phyloP scores from a whole-genome alignment of 1,284 basidiomycete species.

The Macrocybe sp. region DNA sequence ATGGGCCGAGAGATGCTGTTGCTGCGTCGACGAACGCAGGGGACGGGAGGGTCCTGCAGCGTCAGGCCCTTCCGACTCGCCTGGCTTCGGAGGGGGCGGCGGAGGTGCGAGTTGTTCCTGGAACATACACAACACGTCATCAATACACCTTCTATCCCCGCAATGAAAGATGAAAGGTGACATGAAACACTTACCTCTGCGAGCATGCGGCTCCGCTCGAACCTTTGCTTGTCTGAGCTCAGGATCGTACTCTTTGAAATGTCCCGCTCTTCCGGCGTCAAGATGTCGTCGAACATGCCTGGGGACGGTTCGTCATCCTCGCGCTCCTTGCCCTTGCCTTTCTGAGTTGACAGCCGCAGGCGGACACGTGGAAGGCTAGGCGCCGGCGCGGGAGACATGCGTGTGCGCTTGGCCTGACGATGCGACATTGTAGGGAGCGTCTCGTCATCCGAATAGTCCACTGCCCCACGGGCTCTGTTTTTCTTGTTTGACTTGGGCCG shows the following conservation, averaged over 20 bases:
- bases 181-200: conserved; percentile 56
- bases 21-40: conserved; percentile 45
- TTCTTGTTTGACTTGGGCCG: conserved; percentile 22
- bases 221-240: conserved; percentile 68
- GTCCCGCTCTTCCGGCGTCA: conserved; percentile 71
- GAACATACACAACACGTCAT: neutral
- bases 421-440: conserved; percentile 9
- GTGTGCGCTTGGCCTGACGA: conserved; percentile 22
- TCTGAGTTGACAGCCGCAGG: conserved; percentile 46
- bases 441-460: conserved; percentile 15
- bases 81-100: conserved; percentile 24
- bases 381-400: conserved; percentile 23
- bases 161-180: conserved; percentile 1
- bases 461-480: conserved; percentile 11
- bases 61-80: conserved; percentile 24
- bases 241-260: conserved; percentile 67
- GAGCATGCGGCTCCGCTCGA: conserved; percentile 64
- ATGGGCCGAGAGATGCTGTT: conserved; percentile 14
- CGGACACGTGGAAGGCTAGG: conserved; percentile 40
- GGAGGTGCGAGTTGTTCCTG: conserved; percentile 52
- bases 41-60: conserved; percentile 58
- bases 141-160: neutral
- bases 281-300: conserved; percentile 81
- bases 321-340: conserved; percentile 53
- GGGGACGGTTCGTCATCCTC: conserved; percentile 47